Base-by-base conservation (phyloP, 805 yeast species). In the Lipomyces kockii region DNA sequence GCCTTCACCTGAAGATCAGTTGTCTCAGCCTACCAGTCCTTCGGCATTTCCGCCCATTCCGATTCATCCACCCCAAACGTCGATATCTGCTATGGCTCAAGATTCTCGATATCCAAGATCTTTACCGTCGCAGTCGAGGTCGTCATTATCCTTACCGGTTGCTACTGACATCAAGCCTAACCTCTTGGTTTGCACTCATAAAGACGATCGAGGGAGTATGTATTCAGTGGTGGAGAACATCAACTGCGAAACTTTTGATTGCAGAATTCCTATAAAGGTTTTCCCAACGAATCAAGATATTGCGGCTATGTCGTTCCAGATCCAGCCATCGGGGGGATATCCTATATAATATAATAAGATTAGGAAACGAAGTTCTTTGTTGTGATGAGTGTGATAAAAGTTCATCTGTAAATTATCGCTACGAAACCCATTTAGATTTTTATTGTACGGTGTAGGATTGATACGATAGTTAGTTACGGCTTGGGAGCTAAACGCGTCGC, bases 281-380 rank as follows among this genome's bases (percentile, higher is more conserved):
- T 70, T 84, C 20, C 86, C 87, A 0, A 76, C 84, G 3, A 78
- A 82, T 49, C 78, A 80, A 54, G 83, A 81, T 68, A 81, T 83
- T 68, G 85, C 85, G 51, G 87, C 87, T 12, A 66, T 72, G 72
- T 69, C 72, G 17, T 67, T 63, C 32, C 68, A 60, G 35, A 14
- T 54, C 27, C 65, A 56, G 46, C 66, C 68, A 12, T 32, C 34
- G 11, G 72, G 69, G 14, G 71, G 69, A 4, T 62, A 67, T 34
- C 63, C 51, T 20, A 65, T 65, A n/a, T 65, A 27, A 65, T 65
- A n/a, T 65, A 27, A 43, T 46, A n/a, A 2, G 7, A 43, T 37
- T 37, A 43, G 14, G 20, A 7, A 17, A n/a, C n/a, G 49, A 8
- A 17, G 20, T 14, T n/a, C 20, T n/a, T 43, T 22, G 20, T 17